These are phyloP conservation scores for Phialocephala sp. DNA, from an alignment of 2,329 filamentous ascomycete genomes.

Conservation along the genomic window DNA sequence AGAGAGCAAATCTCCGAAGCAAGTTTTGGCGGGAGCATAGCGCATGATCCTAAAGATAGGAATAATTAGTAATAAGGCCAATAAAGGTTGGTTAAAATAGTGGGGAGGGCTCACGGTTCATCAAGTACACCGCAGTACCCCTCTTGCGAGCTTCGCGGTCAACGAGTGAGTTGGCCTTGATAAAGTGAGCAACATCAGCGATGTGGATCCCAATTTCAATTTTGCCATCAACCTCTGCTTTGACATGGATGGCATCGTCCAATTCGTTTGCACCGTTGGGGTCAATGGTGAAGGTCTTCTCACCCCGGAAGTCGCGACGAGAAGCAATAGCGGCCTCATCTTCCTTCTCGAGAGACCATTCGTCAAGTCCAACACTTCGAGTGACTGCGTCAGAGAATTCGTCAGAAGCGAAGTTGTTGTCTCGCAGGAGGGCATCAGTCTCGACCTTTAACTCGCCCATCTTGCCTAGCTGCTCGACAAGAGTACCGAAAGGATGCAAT, in stretches of 20 bases:
- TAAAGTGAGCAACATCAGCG: conserved; percentile 93
- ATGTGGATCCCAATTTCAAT: conserved; percentile 96
- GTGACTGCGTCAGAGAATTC: conserved; percentile 97
- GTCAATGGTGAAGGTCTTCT: conserved; percentile 91
- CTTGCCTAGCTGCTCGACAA: conserved; percentile 94
- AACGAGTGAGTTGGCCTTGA: conserved; percentile 93
- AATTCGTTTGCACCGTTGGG: conserved; percentile 87
- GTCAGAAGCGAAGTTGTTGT: conserved; percentile 98
- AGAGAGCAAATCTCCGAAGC: conserved; percentile 88
- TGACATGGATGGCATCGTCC: conserved; percentile 92
- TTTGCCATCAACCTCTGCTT: conserved; percentile 79
- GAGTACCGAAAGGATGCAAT: conserved; percentile 96
- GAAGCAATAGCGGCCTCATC: conserved; percentile 73
- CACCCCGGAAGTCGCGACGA: conserved; percentile 88
- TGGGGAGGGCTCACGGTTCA: conserved; percentile 59
- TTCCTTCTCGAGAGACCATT: conserved; percentile 88
- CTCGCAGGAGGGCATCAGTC: conserved; percentile 92
- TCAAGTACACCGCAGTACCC: conserved; percentile 91
- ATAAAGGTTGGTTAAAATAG: too few species aligned
- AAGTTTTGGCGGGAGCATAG: conserved; percentile 87
- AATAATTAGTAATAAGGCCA: conserved; percentile 9
- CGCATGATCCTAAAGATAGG: conserved; percentile 62
- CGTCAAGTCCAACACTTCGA: conserved; percentile 88
- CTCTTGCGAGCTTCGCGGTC: conserved; percentile 98
- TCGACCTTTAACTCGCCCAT: conserved; percentile 98